Percentiles rank a stretch among this genome's conserved stretches.
phyloP scores from a whole-genome alignment of 2,329 filamentous ascomycete species.

The Botrytis galanthina region DNA sequence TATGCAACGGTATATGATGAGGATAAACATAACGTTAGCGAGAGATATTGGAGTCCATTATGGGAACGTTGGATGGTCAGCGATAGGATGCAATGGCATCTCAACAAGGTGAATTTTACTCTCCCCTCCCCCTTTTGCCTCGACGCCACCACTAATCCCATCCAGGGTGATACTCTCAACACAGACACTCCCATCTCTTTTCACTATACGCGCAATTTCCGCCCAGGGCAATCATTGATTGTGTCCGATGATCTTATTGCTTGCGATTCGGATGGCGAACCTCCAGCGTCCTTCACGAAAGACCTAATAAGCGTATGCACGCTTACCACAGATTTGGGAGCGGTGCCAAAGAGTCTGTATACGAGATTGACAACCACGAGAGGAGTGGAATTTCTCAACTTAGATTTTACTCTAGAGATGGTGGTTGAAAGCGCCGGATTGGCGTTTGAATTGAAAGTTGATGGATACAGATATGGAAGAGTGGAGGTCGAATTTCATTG shows the following conservation, averaged over 20 bases:
- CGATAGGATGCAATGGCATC: constrained; percentile 84
- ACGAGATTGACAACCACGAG: constrained; percentile 74
- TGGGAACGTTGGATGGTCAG: constrained; percentile 84
- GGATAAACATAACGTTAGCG: constrained; percentile 67
- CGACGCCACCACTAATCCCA: neutral
- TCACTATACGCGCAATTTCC: constrained; percentile 81
- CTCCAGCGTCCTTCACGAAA: constrained; percentile 59
- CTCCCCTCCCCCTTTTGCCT: too few relatives aligned
- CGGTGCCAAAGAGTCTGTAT: constrained; percentile 71
- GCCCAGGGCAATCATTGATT: constrained; percentile 70
- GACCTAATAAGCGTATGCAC: constrained; percentile 73
- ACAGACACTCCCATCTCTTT: constrained; percentile 74
- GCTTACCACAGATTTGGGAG: constrained; percentile 74
- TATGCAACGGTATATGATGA: constrained; percentile 81
- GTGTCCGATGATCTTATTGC: constrained; percentile 80
- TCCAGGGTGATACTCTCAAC: constrained; percentile 69
- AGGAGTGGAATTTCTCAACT: constrained; percentile 76
- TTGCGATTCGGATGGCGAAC: constrained; percentile 59
- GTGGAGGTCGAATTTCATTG: constrained; percentile 78
- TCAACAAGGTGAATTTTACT: constrained; percentile 57
- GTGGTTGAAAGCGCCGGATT: constrained; percentile 74
- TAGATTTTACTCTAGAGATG: constrained; percentile 82
- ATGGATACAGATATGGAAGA: constrained; percentile 71
- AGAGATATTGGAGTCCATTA: constrained; percentile 75
- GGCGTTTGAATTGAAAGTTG: constrained; percentile 75